Evolutionary conservation across 768 basidiomycete species (phyloP).

Genomic region (Hydnomerulius pinastri): DNA sequence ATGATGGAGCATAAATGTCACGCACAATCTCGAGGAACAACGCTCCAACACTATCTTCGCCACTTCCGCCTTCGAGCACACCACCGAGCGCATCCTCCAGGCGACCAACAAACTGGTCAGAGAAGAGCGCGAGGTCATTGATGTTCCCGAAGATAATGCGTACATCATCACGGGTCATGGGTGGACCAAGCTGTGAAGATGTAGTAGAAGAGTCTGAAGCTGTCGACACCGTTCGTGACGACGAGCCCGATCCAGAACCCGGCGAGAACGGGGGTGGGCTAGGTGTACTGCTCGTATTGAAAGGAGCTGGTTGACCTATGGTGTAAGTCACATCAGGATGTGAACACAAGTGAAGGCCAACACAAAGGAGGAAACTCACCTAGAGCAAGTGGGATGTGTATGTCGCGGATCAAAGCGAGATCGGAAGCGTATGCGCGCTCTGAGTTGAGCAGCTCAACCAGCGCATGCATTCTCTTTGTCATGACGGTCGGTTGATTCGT

Average conservation of each 20-base stretch:
- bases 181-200: constrained; percentile 49
- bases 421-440: constrained; percentile 86
- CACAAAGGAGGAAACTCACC: constrained; percentile 46
- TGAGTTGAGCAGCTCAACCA: constrained; percentile 75
- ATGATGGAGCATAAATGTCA: constrained; percentile 16
- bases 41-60: constrained; percentile 70
- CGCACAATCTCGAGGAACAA: constrained; percentile 71
- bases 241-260: constrained; percentile 38
- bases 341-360: not conserved
- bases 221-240: constrained; percentile 41
- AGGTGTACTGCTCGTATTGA: constrained; percentile 29
- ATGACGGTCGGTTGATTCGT: constrained; percentile 38
- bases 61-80: constrained; percentile 60
- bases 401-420: constrained; percentile 72
- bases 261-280: constrained; percentile 30
- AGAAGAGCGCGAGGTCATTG: constrained; percentile 69
- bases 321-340: constrained; percentile 11
- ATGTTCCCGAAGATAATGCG: constrained; percentile 79
- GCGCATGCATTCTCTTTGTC: constrained; percentile 75
- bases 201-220: constrained; percentile 54
- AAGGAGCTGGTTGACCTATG: constrained; percentile 43
- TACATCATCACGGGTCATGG: constrained; percentile 72
- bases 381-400: constrained; percentile 77
- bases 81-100: constrained; percentile 68
- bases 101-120: constrained; percentile 63